Evolutionary conservation across 2,329 filamentous ascomycete species (phyloP), one percentile per base, ranked within the genome.

Genomic region (Thyridium curvatum): DNA sequence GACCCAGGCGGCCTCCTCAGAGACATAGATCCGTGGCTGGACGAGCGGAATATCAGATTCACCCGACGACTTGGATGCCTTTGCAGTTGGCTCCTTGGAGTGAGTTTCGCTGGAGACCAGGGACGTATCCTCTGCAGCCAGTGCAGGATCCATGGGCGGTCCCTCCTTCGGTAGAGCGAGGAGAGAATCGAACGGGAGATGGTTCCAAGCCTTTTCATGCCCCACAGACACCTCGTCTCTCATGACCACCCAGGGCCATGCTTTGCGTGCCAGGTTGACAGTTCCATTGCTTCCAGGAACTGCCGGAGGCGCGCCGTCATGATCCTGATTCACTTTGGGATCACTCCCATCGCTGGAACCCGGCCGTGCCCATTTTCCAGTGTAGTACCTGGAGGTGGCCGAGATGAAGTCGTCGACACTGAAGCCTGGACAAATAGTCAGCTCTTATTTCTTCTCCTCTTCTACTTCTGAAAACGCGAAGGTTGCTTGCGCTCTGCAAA

Each of bases 1-100:
- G 51, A 72, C 68, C 78, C 78, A 82, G 52, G 78, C 68, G 4
- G 70, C 69, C 35, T 73, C 68, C 45, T 78, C 69, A 0, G 72
- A 69, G 12, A 74, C 68, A 41, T 67, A 68, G 2, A 81, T 51
- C 13, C 59, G 52, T 3, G 59, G 60, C 6, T 50, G 46, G 40
- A 47, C 32, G 8, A 32, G 14, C 5, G 45, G 46, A 42, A 49
- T 31, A 46, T 52, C 5, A 31, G 21, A 26, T 26, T 6, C 21
- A 6, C 21, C 21, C 10, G 21, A 26, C 21, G 21, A 3, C 37
- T 39, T 45, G n/a, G n/a, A n/a, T n/a, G n/a, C n/a, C n/a, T n/a
- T n/a, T n/a, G n/a, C n/a, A n/a, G n/a, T n/a, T n/a, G n/a, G n/a
- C n/a, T n/a, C n/a, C 38, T 30, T 46, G 30, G 16, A 33, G 33